phyloP scores from a whole-genome alignment of 2,329 filamentous ascomycete genomes.

The Trichoderma hamatum region DNA sequence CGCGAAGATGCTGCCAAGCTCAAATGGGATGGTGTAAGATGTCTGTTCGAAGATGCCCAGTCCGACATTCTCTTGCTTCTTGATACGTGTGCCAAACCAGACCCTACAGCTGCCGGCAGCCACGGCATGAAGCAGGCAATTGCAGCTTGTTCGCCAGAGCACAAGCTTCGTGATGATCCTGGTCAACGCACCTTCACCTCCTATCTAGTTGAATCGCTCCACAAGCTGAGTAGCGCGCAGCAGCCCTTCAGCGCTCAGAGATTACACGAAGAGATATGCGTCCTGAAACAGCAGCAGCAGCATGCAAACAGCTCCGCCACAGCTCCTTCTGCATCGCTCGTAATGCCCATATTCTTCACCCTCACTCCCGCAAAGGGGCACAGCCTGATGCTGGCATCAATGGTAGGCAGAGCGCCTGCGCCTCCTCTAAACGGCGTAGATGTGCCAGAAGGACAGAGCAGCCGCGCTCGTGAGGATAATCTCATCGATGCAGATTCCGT shows the following conservation, averaged over 20 bases:
- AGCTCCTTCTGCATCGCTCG: conserved; percentile 37
- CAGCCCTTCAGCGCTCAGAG: conserved; percentile 60
- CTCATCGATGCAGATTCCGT: conserved; percentile 53
- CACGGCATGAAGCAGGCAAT: conserved; percentile 65
- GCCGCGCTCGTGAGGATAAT: conserved; percentile 41
- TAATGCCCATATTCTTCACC: conserved; percentile 56
- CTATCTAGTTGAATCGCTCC: conserved; percentile 58
- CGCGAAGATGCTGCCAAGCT: conserved; percentile 62
- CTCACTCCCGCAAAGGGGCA: conserved; percentile 58
- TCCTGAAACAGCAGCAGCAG: conserved; percentile 46
- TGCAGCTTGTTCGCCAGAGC: conserved; percentile 60
- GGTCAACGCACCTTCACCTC: conserved; percentile 60
- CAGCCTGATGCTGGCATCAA: conserved; percentile 55
- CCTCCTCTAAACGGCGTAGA: conserved; percentile 38
- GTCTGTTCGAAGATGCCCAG: conserved; percentile 63
- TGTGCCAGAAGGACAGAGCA: conserved; percentile 31
- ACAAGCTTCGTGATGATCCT: conserved; percentile 47
- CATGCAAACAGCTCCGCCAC: conserved; percentile 42
- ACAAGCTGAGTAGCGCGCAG: conserved; percentile 52
- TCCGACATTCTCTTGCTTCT: conserved; percentile 66
- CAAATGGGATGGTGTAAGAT: conserved; percentile 66
- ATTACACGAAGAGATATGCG: conserved; percentile 59
- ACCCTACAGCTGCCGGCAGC: conserved; percentile 53
- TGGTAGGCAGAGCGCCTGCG: conserved; percentile 41
- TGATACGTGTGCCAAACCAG: conserved; percentile 62